These are phyloP conservation scores for Tolypocladium endophyticum DNA, from an alignment of 2,329 filamentous ascomycete species.

Conservation along the genomic window DNA sequence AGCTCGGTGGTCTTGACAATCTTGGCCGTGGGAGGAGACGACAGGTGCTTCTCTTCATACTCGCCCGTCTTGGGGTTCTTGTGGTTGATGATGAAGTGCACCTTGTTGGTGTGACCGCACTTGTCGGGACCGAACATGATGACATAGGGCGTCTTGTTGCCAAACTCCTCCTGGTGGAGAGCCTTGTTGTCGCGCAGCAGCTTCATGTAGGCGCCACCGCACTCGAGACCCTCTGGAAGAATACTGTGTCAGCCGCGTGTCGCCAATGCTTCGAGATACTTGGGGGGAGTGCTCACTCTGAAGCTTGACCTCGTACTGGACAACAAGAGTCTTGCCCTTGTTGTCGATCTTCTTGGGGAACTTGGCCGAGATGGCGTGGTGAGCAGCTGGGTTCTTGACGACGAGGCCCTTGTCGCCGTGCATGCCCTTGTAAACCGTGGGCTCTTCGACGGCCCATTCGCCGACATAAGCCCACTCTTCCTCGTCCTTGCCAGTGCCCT, in stretches of 20 bases:
- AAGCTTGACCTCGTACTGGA: slow-evolving; percentile 99
- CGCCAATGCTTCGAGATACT: background rate
- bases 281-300: slow-evolving; percentile 57
- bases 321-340: slow-evolving; percentile 93
- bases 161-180: slow-evolving; percentile 95
- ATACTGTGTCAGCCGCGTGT: background rate
- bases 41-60: slow-evolving; percentile 99
- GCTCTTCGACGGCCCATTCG: slow-evolving; percentile 95
- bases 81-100: slow-evolving; percentile 98
- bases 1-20: slow-evolving; percentile 88
- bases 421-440: slow-evolving; percentile 79
- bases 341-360: slow-evolving; percentile 95
- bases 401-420: slow-evolving; percentile 94
- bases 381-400: slow-evolving; percentile 93
- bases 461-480: slow-evolving; percentile 91
- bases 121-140: slow-evolving; percentile 99
- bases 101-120: slow-evolving; percentile 98
- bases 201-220: slow-evolving; percentile 98
- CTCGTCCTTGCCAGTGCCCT: slow-evolving; percentile 58
- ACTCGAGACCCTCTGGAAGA: slow-evolving; percentile 74
- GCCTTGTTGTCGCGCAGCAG: slow-evolving; percentile 95
- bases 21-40: slow-evolving; percentile 69
- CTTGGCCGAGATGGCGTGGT: slow-evolving; percentile 98
- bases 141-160: slow-evolving; percentile 92
- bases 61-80: slow-evolving; percentile 99